Percentiles rank a stretch among this genome's conserved stretches.
phyloP scores from a whole-genome alignment of 2,329 filamentous ascomycete genomes.

The Pseudocercospora musae region DNA sequence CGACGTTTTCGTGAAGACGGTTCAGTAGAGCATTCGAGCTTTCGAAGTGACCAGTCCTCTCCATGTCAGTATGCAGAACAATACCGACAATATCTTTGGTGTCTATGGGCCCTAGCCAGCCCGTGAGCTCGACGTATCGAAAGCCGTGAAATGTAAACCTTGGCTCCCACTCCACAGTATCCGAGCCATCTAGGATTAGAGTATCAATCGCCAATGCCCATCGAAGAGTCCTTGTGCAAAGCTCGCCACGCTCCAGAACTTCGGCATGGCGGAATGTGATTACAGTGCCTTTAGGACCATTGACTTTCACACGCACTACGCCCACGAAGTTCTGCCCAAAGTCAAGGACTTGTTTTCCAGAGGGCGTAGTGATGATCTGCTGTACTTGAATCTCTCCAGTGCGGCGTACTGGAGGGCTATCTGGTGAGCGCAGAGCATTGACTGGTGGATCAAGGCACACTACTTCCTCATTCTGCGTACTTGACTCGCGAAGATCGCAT shows the following conservation, averaged over 20 bases:
- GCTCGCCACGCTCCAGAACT: constrained; percentile 50
- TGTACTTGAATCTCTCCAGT: constrained; percentile 32
- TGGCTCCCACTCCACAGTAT: constrained; percentile 42
- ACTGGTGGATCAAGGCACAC: constrained; percentile 35
- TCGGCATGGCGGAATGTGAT: constrained; percentile 54
- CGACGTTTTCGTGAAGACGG: constrained; percentile 53
- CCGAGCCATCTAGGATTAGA: constrained; percentile 35
- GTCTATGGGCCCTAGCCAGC: constrained; percentile 40
- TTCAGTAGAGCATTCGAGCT: constrained; percentile 54
- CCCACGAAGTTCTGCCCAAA: constrained; percentile 61
- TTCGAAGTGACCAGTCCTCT: constrained; percentile 49
- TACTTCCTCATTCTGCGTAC: constrained; percentile 30
- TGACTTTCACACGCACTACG: constrained; percentile 41
- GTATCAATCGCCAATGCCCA: constrained; percentile 44
- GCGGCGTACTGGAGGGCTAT: constrained; percentile 46
- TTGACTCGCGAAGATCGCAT: constrained; percentile 41
- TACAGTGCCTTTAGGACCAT: constrained; percentile 39
- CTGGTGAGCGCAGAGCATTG: constrained; percentile 40
- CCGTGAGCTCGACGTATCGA: constrained; percentile 50
- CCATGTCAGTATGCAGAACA: constrained; percentile 54
- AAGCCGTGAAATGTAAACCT: constrained; percentile 55
- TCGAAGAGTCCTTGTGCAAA: constrained; percentile 45
- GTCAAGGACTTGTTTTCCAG: constrained; percentile 52
- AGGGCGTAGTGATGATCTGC: constrained; percentile 35
- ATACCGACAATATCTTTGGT: constrained; percentile 36